phyloP scores from a whole-genome alignment of 441 rosid species.

The Dalechampia spathulata region DNA sequence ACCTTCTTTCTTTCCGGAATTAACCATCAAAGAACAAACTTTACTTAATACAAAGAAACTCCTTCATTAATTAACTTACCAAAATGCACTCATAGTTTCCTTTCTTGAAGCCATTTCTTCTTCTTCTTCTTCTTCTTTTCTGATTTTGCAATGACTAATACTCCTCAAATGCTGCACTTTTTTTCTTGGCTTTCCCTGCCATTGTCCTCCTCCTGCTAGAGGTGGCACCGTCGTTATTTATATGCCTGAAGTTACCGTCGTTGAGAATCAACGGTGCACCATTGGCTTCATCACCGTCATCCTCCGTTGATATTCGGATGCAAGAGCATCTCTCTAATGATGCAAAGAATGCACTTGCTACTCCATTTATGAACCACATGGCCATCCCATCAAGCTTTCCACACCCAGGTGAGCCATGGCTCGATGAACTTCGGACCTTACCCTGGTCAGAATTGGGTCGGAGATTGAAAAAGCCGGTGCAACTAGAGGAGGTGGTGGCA shows the following conservation, averaged over 20 bases:
- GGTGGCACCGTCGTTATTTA: conserved; percentile 9
- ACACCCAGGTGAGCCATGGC: conserved; percentile 31
- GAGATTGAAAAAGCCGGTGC: conserved; percentile 33
- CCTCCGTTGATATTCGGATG: conserved; percentile 52
- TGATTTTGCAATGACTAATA: neutral
- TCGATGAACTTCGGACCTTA: conserved; percentile 26
- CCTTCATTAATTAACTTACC: conserved; percentile 23
- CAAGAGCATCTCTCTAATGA: conserved; percentile 59
- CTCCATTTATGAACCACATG: conserved; percentile 52
- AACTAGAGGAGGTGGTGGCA: conserved; percentile 28
- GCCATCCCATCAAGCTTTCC: conserved; percentile 60
- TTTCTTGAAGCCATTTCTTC: no score
- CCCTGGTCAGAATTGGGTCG: conserved; percentile 27
- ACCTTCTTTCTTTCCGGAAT: neutral
- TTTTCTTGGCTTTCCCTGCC: conserved; percentile 32
- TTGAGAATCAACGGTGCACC: conserved; percentile 45
- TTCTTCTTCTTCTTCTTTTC: no score
- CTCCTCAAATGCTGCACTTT: conserved; percentile 5
- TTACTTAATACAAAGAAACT: neutral
- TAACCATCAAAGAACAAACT: conserved; percentile 8
- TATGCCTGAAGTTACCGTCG: conserved; percentile 32
- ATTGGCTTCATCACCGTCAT: conserved; percentile 39
- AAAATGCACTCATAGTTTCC: neutral
- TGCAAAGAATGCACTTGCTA: conserved; percentile 49
- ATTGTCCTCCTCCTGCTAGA: conserved; percentile 23